phyloP scores from a whole-genome alignment of 495 filamentous ascomycete species.

The Neurospora sp. region DNA sequence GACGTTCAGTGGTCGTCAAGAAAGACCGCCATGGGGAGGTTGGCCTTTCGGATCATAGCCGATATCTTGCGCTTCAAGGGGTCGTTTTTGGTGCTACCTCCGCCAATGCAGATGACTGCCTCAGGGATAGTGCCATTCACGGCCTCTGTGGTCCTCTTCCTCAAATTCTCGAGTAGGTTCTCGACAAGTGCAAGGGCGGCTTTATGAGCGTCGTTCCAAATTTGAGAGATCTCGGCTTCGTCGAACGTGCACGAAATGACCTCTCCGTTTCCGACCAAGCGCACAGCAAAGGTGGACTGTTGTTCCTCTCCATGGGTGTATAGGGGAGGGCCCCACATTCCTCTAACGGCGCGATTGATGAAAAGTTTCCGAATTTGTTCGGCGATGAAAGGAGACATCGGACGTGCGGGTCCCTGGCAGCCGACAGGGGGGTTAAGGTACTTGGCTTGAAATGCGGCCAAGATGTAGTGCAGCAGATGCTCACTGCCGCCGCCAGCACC shows the following conservation, averaged over 20 bases:
- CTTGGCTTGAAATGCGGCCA: not conserved
- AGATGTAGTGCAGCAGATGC: not conserved
- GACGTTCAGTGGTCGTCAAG: not conserved
- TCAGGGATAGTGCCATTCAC: not conserved
- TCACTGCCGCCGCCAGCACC: not conserved
- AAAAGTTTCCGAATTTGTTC: not conserved
- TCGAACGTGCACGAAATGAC: not conserved
- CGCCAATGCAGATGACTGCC: not conserved
- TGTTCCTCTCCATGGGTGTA: no score
- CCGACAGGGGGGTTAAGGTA: not conserved
- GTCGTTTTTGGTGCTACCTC: not conserved
- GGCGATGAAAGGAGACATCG: not conserved
- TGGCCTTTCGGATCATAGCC: not conserved
- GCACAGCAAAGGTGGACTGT: no score
- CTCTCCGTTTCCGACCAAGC: no score
- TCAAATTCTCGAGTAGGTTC: not conserved
- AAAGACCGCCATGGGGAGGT: not conserved
- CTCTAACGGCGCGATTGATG: fast-evolving
- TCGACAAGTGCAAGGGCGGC: not conserved
- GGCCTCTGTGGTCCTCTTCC: not conserved
- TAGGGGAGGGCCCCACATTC: not conserved
- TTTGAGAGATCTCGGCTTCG: not conserved
- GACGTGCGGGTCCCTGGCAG: not conserved
- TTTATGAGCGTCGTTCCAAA: not conserved
- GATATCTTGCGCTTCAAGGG: not conserved